Evolutionary conservation across 495 filamentous ascomycete species (phyloP).

Genomic region (Penicillium samsonianum): DNA sequence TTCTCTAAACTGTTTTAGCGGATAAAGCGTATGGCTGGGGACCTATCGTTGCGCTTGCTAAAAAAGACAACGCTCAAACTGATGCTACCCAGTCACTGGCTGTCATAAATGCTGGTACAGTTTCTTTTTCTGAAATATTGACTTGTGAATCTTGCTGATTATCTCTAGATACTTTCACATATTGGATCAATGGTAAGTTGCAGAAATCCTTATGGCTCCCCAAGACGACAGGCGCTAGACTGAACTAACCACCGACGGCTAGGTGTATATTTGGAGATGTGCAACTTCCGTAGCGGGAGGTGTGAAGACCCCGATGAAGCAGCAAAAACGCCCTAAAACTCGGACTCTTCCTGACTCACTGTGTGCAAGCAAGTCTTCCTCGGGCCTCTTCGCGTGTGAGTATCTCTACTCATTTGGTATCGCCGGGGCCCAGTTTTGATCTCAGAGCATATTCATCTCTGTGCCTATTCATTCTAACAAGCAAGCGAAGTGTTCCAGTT

Average conservation of each 20-base stretch:
- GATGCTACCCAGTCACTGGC: slow-evolving; percentile 1
- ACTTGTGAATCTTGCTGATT: slow-evolving; percentile 7
- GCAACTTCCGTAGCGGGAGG: slow-evolving; percentile 10
- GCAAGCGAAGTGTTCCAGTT: slow-evolving; percentile 4
- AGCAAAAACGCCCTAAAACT: slow-evolving; percentile 1
- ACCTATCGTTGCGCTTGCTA: not conserved
- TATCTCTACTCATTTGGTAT: slow-evolving; percentile 7
- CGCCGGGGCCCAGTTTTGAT: slow-evolving; percentile 9
- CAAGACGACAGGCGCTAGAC: slow-evolving; percentile 2
- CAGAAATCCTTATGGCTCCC: slow-evolving; percentile 3
- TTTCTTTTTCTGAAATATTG: slow-evolving; percentile 10
- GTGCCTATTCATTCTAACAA: not conserved
- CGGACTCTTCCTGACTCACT: slow-evolving; percentile 2
- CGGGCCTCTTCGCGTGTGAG: slow-evolving; percentile 5
- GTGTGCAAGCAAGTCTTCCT: slow-evolving; percentile 5
- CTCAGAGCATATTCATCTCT: slow-evolving; percentile 4
- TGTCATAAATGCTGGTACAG: slow-evolving; percentile 5
- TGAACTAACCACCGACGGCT: slow-evolving; percentile 10
- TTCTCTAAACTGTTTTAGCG: not conserved
- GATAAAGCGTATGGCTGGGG: not conserved
- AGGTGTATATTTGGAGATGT: slow-evolving; percentile 7
- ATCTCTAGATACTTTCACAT: slow-evolving; percentile 12
- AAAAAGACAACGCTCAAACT: slow-evolving; percentile 5
- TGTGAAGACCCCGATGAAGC: slow-evolving; percentile 6
- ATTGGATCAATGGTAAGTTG: slow-evolving; percentile 10